Base-by-base conservation (phyloP, 441 rosid species). In the Biscutella laevigata region DNA sequence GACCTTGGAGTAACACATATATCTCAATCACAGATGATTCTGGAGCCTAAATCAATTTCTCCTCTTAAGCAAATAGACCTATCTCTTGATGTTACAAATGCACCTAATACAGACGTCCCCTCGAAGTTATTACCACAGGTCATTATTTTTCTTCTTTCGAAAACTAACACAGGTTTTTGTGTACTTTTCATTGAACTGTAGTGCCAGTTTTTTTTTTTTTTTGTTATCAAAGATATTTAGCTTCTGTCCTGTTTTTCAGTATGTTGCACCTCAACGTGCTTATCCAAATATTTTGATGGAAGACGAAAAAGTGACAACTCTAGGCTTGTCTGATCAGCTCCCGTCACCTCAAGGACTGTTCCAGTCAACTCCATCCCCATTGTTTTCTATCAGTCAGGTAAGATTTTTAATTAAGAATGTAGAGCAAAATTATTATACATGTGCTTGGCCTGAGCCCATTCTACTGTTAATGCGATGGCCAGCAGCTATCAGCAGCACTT, bases 301-400 rank as follows among this genome's bases (percentile, higher is more conserved):
- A 69, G 99, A 89, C 55, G 99, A 89, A 40, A 94, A 94, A 71
- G 72, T 81, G 14, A 74, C 81, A 19, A 75, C 89, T 52, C 52
- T 82, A 42, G 79, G 83, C 64, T 63, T 92, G 75, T 70, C 97
- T 43, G 97, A 86, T 72, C 95, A 80, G 68, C 95, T 81, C 50
- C 82, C 96, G 15, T 48, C 94, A 16, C 83, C 78, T 21, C 95
- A 86, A 72, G 94, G 84, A 56, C 77, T 85, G 65, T 77, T 87
- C 62, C 94, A 78, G 77, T 71, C 86, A 45, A 68, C 89, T 68
- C 80, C 84, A 10, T 73, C 96, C 7, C 97, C 77, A 66, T 54
- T 81, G 54, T 94, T 80, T 74, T 70, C 94, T 52, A 82, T 71
- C 28, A 77, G 72, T 57, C 94, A 84, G 88, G 97, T 85, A 19